These are phyloP conservation scores for Clonostachys chloroleuca DNA, from an alignment of 2,329 filamentous ascomycete species.

Conservation along the genomic window DNA sequence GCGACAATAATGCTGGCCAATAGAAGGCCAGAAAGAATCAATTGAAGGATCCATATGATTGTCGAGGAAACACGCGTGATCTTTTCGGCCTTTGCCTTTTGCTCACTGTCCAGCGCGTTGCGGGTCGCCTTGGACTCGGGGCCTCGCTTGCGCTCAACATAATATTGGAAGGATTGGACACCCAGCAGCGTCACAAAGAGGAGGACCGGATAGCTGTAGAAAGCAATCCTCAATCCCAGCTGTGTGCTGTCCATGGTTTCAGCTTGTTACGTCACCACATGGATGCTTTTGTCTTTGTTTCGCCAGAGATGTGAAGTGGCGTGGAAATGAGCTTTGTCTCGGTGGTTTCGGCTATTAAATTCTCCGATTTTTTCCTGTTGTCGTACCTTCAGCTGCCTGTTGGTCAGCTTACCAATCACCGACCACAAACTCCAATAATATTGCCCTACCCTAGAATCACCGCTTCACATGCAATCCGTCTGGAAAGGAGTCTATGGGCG, in stretches of 20 bases:
- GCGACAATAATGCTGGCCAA: constrained; percentile 25
- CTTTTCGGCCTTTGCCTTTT: constrained; percentile 17
- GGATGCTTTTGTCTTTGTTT: too few relatives aligned
- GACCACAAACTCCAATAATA: too few relatives aligned
- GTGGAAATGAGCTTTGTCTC: too few relatives aligned
- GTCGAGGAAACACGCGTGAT: constrained; percentile 20
- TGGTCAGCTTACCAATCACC: too few relatives aligned
- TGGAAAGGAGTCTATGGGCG: too few relatives aligned
- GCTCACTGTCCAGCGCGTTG: constrained; percentile 14
- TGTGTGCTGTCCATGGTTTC: neutral
- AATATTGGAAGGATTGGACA: constrained; percentile 29
- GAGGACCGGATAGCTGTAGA: constrained; percentile 33
- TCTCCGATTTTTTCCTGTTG: too few relatives aligned
- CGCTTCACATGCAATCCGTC: too few relatives aligned
- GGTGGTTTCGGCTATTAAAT: too few relatives aligned
- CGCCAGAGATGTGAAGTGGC: too few relatives aligned
- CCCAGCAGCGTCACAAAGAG: constrained; percentile 28
- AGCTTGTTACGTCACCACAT: too few relatives aligned
- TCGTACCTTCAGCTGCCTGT: too few relatives aligned
- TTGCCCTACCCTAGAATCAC: too few relatives aligned
- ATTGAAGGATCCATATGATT: constrained; percentile 27
- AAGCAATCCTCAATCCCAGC: constrained; percentile 28
- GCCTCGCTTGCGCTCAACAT: constrained; percentile 19
- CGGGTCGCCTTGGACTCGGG: constrained; percentile 10
- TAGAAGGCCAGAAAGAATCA: constrained; percentile 21